Base-by-base conservation (phyloP, 768 basidiomycete genomes). In the Boletus fagicola region DNA sequence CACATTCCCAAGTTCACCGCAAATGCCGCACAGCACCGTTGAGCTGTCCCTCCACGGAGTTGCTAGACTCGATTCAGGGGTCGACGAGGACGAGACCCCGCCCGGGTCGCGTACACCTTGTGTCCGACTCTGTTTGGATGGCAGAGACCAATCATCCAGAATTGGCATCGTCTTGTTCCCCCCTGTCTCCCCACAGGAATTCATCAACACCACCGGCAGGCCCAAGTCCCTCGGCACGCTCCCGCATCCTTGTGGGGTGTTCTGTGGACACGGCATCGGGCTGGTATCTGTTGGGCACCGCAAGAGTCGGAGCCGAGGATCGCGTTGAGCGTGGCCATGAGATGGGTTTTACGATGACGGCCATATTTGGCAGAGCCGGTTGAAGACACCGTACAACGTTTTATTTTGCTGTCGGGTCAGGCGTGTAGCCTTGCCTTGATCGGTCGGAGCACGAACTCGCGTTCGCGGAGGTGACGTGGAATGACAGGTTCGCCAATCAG, bases 41-140 rank as follows among this genome's bases (percentile, higher is more conserved):
- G 2, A 7, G 1, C 28, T 95, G 94, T 4, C 82, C 92, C 22
- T 86, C 11, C 31, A 86, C 69, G 0, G 84, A 81, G 73, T 98
- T 98, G 72, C 94, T 96, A 71, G 98, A 98, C 35, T 97, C 95
- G 51, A 98, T 75, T 0, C 95, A 4, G 3, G 95, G 93, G 74
- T 98, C 96, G 24, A 87, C 80, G 53, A 97, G 80, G 59, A 98
- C 83, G 61, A 26, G 91, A 80, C 95, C 94, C 93, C 91, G 0
- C 85, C 85, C 49, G 72, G 76, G 0, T 86, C 87, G 30, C 75
- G 78, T 24, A 97, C 80, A 26, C 89, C 82, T 86, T 86, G 38
- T 71, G 73, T 0, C 88, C 90, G 2, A 95, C 68, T 98, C 95
- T 0, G 72, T 64, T 9, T 81, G 77, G 0, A 98, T 85, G 18